These are phyloP conservation scores for Cutaneotrichosporon mucoides DNA, from an alignment of 1,284 basidiomycete species.

Conservation along the genomic window DNA sequence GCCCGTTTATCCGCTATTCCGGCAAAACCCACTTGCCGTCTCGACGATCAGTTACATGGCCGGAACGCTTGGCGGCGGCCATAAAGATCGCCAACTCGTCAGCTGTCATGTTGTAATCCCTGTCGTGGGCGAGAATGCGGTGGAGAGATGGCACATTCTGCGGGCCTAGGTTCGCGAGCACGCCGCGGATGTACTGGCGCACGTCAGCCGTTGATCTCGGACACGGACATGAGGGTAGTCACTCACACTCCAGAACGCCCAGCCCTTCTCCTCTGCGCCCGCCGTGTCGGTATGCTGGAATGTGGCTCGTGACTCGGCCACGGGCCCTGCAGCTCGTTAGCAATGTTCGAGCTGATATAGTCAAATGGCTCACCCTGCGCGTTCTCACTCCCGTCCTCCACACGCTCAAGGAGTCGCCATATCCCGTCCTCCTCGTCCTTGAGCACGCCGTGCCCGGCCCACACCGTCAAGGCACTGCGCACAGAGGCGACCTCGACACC, in stretches of 20 bases:
- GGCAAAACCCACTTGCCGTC: constrained; percentile 64
- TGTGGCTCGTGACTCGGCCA: not conserved
- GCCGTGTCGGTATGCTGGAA: constrained; percentile 6
- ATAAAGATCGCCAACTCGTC: constrained; percentile 73
- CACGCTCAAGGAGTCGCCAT: constrained; percentile 12
- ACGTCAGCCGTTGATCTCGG: not conserved
- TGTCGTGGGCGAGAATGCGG: constrained; percentile 70
- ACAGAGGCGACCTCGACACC: constrained; percentile 63
- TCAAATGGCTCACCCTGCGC: constrained; percentile 21
- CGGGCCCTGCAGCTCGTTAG: not conserved
- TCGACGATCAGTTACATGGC: constrained; percentile 59
- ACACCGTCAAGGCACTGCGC: constrained; percentile 70
- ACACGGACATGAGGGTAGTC: not conserved
- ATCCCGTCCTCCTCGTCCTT: constrained; percentile 9
- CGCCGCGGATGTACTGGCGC: constrained; percentile 50
- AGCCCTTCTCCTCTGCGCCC: not conserved
- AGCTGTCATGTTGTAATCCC: constrained; percentile 67
- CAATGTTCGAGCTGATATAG: no score
- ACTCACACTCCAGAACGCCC: constrained; percentile 71
- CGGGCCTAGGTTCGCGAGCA: constrained; percentile 74
- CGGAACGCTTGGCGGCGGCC: constrained; percentile 70
- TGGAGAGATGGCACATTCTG: constrained; percentile 73
- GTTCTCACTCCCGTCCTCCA: constrained; percentile 18
- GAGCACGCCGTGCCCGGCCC: constrained; percentile 76
- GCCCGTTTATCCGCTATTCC: constrained; percentile 1